Evolutionary conservation across 306 rosid genomes (phyloP).

Genomic region (Prosopis cineraria): DNA sequence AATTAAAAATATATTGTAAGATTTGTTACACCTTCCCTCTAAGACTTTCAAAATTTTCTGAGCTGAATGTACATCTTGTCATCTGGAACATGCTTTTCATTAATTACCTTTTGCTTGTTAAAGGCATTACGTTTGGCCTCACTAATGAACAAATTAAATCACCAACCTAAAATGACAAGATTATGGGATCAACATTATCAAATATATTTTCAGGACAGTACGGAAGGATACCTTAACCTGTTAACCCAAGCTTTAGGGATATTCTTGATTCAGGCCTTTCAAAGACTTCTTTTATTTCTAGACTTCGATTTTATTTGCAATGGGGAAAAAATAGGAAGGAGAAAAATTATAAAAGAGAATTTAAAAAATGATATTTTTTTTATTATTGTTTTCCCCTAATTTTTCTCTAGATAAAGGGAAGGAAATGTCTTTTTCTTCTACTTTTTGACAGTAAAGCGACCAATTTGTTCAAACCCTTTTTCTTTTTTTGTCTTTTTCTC

Average conservation of each 20-base stretch:
- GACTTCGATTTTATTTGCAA: too few species aligned
- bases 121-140: background rate
- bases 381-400: too few species aligned
- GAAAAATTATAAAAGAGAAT: too few species aligned
- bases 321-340: too few species aligned
- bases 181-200: background rate
- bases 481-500: background rate
- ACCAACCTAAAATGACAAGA: background rate
- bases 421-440: background rate
- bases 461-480: background rate
- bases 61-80: background rate
- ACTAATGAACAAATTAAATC: background rate
- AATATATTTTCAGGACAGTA: background rate
- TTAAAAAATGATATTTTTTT: too few species aligned
- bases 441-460: background rate
- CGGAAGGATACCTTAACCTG: background rate
- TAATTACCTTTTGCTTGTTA: background rate
- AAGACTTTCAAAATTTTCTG: background rate
- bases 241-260: background rate
- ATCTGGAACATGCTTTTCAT: background rate
- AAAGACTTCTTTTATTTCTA: background rate
- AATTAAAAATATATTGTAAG: background rate
- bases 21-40: background rate
- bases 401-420: background rate
- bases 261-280: background rate